Evolutionary conservation across 805 yeast genomes (phyloP), one percentile per base, ranked within the genome.

Genomic region (Jamesozyma jinghongensis): DNA sequence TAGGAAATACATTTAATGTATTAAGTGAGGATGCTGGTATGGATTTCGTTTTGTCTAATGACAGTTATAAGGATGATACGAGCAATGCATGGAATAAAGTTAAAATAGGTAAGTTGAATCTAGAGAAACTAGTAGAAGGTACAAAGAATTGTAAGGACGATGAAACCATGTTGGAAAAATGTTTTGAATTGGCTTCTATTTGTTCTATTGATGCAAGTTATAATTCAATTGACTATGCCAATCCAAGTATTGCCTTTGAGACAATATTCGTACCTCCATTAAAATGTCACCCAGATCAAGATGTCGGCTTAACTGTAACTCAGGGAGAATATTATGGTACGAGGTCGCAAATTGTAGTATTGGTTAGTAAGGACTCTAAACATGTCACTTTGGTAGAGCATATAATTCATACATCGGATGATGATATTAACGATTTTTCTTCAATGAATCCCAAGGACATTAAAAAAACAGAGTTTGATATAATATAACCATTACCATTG

Each of bases 201-300:
- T 70, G 67, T 51, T 66, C 60, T 42, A 57, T 55, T 32, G 66
- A 47, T 5, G 47, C 17, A 66, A 67, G 36, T 50, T 60, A 30
- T 13, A 19, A 32, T 55, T 50, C 7, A 55, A 65, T 5, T 61
- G 40, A 37, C 16, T 33, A 16, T n/a, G 39, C 37, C n/a, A 38
- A 47, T 22, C 46, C 47, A 35, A 73, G 70, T 22, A 57, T 68
- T 30, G 67, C 85, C 40, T 69, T 69, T 34, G 63, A 72, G 25
- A 74, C 84, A 3, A 76, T 87, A 4, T 85, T 78, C 53, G 73
- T 87, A 8, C 95, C 95, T 2, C 85, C 86, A 0, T 53, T 83
- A 32, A 56, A 56, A 36, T 56, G 63, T 4, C 46, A 55, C 8
- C 53, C 49, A n/a, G 50, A 59, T 33, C 57, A 64, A 16, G 52